Evolutionary conservation across 345 rosid genomes (phyloP).

Genomic region (Triadica sebifera): DNA sequence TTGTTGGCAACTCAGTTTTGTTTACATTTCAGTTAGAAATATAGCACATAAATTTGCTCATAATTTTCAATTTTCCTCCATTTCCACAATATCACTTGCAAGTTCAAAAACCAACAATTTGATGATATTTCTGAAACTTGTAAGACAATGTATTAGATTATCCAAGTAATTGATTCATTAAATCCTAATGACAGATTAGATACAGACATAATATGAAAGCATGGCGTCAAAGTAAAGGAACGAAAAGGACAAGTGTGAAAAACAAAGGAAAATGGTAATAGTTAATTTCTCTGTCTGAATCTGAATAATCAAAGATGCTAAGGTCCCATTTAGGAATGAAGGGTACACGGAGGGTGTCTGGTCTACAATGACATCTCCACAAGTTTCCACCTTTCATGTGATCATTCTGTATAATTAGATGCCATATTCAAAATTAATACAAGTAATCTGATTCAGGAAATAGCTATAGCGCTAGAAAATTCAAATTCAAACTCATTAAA

Average conservation of each 20-base stretch:
- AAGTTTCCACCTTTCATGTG: neutral
- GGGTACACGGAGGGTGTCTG: neutral
- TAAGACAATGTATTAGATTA: neutral
- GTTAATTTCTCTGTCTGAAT: slow-evolving; percentile 14
- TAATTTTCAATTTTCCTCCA: neutral
- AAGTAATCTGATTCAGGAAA: no score
- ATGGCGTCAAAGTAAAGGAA: neutral
- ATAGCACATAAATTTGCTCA: slow-evolving; percentile 1
- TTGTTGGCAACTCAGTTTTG: slow-evolving; percentile 31
- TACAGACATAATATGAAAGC: neutral
- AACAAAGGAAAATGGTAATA: slow-evolving; percentile 9
- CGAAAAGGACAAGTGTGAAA: slow-evolving; percentile 9
- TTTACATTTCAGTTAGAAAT: slow-evolving; percentile 17
- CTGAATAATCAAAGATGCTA: slow-evolving; percentile 1
- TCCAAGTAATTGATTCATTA: neutral
- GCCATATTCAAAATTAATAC: no score
- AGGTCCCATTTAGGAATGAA: slow-evolving; percentile 7
- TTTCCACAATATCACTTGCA: neutral
- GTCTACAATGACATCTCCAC: neutral
- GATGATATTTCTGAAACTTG: neutral
- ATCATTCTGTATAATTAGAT: no score
- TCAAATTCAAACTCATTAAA: neutral
- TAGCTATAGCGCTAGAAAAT: no score
- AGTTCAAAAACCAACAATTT: neutral
- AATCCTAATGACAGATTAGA: neutral